Percentiles rank a stretch among this genome's conserved stretches.
phyloP scores from a whole-genome alignment of 2,329 filamentous ascomycete species.

The Tympanopsis confertula region DNA sequence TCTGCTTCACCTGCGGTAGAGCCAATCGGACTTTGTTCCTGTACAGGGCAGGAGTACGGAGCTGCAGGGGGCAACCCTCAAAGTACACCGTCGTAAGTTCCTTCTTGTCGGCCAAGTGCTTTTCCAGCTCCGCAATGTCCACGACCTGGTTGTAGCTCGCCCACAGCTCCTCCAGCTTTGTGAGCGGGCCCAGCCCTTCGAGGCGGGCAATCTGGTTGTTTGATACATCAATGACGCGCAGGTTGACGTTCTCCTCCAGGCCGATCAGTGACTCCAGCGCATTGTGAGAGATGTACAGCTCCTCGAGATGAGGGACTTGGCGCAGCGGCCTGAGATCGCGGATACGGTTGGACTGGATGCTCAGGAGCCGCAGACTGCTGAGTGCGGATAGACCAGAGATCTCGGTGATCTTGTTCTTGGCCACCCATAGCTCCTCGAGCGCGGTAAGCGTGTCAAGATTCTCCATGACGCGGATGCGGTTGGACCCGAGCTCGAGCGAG shows the following conservation, averaged over 20 bases:
- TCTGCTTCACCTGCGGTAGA: slow-evolving; percentile 78
- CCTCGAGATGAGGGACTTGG: slow-evolving; percentile 67
- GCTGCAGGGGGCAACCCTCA: slow-evolving; percentile 84
- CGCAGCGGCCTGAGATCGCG: slow-evolving; percentile 65
- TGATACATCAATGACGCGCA: slow-evolving; percentile 77
- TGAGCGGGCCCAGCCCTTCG: slow-evolving; percentile 56
- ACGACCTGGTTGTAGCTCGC: slow-evolving; percentile 75
- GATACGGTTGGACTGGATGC: slow-evolving; percentile 91
- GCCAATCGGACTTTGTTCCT: slow-evolving; percentile 85
- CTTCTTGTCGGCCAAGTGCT: slow-evolving; percentile 66
- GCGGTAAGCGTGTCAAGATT: slow-evolving; percentile 68
- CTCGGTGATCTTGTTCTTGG: slow-evolving; percentile 90
- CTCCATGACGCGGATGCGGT: slow-evolving; percentile 78
- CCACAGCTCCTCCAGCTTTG: slow-evolving; percentile 80
- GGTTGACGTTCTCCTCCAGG: slow-evolving; percentile 51
- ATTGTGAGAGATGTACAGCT: slow-evolving; percentile 94
- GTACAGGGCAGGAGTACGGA: slow-evolving; percentile 69
- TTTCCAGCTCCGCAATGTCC: slow-evolving; percentile 75
- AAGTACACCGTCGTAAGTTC: slow-evolving; percentile 85
- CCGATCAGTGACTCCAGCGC: slow-evolving; percentile 68
- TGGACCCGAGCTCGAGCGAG: slow-evolving; percentile 84
- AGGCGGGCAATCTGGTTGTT: slow-evolving; percentile 75
- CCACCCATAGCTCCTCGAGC: slow-evolving; percentile 84
- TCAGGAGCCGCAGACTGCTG: slow-evolving; percentile 72
- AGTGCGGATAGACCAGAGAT: slow-evolving; percentile 67